A percentile compares a stretch with the other conserved stretches of the same genome.
Conservation (phyloP, 495 filamentous ascomycete species). For the Staphylotrichum tortipilum region DNA sequence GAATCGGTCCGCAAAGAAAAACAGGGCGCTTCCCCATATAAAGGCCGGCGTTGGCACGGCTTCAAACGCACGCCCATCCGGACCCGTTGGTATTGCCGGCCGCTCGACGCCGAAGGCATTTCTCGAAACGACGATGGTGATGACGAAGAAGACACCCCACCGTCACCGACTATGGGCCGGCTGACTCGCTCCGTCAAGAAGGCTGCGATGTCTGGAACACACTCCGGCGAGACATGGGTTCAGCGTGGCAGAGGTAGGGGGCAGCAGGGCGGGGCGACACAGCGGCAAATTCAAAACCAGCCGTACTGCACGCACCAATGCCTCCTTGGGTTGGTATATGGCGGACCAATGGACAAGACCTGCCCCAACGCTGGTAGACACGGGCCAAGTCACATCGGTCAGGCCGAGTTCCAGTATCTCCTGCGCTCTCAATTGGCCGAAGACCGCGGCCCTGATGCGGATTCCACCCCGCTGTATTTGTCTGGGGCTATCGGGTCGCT, state of each 20-base stretch:
- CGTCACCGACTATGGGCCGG: constrained; percentile 15
- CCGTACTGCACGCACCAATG: constrained; percentile 40
- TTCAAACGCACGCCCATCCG: constrained; percentile 22
- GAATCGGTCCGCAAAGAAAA: constrained; percentile 21
- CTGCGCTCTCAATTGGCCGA: constrained; percentile 24
- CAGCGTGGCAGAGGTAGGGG: constrained; percentile 17
- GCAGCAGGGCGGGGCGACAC: constrained; percentile 1
- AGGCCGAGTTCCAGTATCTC: constrained; percentile 18
- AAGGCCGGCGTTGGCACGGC: constrained; percentile 19
- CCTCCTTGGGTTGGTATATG: constrained; percentile 28
- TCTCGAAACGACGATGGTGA: constrained; percentile 10
- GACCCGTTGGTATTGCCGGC: constrained; percentile 16
- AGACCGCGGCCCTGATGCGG: constrained; percentile 25
- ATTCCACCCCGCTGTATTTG: constrained; percentile 33
- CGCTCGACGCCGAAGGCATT: background rate
- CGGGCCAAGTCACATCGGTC: constrained; percentile 17
- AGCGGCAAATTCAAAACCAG: constrained; percentile 19
- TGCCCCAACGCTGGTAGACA: constrained; percentile 34
- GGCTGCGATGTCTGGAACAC: constrained; percentile 1
- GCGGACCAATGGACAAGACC: constrained; percentile 26
- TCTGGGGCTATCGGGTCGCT: constrained; percentile 32
- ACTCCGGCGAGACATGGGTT: constrained; percentile 5
- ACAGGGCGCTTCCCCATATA: constrained; percentile 22
- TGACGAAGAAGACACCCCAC: constrained; percentile 13
- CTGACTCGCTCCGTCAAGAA: constrained; percentile 9